phyloP scores from a whole-genome alignment of 2,329 filamentous ascomycete genomes.

The Tolypocladium inflatum region DNA sequence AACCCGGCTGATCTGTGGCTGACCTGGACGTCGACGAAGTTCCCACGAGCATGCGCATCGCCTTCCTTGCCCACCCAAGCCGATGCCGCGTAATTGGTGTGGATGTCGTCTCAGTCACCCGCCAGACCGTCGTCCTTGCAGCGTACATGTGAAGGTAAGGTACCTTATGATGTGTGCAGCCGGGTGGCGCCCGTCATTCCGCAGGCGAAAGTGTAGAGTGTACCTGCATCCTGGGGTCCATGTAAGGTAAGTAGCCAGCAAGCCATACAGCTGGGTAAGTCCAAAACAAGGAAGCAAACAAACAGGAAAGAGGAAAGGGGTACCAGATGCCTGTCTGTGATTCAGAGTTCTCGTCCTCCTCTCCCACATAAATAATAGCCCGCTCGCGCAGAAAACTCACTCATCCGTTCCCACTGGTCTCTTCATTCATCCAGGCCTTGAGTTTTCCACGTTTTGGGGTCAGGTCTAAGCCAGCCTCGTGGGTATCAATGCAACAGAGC shows the following conservation, averaged over 20 bases:
- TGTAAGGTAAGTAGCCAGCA: neutral
- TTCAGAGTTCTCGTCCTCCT: neutral
- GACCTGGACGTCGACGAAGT: neutral
- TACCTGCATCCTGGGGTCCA: neutral
- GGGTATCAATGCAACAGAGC: neutral
- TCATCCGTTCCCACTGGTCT: neutral
- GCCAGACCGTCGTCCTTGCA: neutral
- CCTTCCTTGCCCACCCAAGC: neutral
- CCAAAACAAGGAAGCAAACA: constrained; percentile 1
- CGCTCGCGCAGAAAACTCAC: neutral
- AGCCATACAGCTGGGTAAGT: neutral
- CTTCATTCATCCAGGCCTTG: neutral
- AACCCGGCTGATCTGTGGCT: neutral
- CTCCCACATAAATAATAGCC: neutral
- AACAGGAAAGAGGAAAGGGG: neutral
- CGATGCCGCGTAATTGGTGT: neutral
- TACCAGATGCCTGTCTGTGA: neutral
- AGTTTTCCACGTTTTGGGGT: neutral
- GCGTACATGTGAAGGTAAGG: neutral
- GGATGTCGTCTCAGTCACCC: constrained; percentile 1
- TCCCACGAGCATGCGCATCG: neutral
- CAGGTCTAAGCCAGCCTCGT: neutral
- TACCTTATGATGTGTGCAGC: neutral
- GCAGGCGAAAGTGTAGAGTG: neutral
- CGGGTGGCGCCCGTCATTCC: constrained; percentile 1